Evolutionary conservation across 352 stramenopile genomes (phyloP), one percentile per base, ranked within the genome.

Genomic region (Globisporangium paddicum): DNA sequence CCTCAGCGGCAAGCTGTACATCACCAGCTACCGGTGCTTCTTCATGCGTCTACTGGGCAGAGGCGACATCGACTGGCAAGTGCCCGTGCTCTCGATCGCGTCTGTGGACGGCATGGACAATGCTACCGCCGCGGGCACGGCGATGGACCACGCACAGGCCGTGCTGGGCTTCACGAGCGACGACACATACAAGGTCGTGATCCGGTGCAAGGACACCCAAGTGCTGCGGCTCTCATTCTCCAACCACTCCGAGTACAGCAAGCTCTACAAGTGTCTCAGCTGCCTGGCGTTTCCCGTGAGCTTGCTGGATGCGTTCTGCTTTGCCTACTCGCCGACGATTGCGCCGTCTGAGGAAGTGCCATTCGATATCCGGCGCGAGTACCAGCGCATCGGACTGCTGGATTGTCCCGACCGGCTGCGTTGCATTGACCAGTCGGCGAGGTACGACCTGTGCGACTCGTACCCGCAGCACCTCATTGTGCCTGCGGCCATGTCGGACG

Each of bases 381-480:
- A 95, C 49, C 59, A 79, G 4, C 84, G 87, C 47, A 79, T 95
- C 26, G 87, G 87, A 0, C 63, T 96, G 23, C 57, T 96, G 8
- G 74, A 78, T 11, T 78, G 72, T 40, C 82, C 85, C 1, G 67
- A 86, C 10, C 68, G 73, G 18, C 55, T 90, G 18, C 86, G 82
- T 21, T 92, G 86, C 62, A 93, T 92, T 34, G 82, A 93, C 38
- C 82, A 95, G 32, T 82, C 82, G 16, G 11, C 61, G 21, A 69
- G 75, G 8, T 97, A 96, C 57, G 73, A 82, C 16, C 69, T 98
- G 9, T 98, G 90, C 59, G 76, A 93, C n/a, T 98, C 93, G 19
- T 99, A 99, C 68, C 96, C 96, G 2, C 86, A 85, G 19, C 81
- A 98, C 28, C 63, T 99, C 32, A 85, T 98, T 35, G 95, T 98